Percentiles rank a stretch among this genome's conserved stretches.
phyloP scores from a whole-genome alignment of 768 basidiomycete species.

The Mycena epipterygia region DNA sequence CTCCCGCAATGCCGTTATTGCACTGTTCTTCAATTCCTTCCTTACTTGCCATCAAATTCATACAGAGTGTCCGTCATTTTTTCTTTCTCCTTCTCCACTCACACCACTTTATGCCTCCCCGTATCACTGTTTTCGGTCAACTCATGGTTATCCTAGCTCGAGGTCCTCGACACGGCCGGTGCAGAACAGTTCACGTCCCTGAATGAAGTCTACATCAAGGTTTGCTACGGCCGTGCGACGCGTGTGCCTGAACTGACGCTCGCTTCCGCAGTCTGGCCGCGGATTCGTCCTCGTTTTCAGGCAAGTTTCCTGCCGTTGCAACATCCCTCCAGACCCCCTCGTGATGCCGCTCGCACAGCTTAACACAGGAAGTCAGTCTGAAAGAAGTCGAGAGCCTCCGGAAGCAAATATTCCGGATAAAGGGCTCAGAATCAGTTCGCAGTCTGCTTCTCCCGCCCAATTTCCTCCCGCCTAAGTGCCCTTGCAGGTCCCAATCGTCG shows the following conservation, averaged over 20 bases:
- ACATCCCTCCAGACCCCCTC: conserved; percentile 19
- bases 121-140: conserved; percentile 4
- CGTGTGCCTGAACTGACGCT: conserved; percentile 1
- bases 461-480: conserved; percentile 15
- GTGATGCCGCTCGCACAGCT: conserved; percentile 53
- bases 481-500: conserved; percentile 80
- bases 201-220: conserved; percentile 88
- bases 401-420: conserved; percentile 86
- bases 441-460: background rate
- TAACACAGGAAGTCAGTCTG: conserved; percentile 86
- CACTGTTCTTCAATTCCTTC: conserved; percentile 15
- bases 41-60: conserved; percentile 26
- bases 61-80: conserved; percentile 29
- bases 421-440: conserved; percentile 75
- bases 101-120: background rate
- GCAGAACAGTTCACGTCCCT: conserved; percentile 88
- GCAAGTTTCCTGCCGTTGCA: conserved; percentile 48
- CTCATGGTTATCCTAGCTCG: conserved; percentile 62
- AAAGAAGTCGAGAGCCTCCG: conserved; percentile 85
- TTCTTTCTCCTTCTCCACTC: conserved; percentile 17
- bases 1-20: conserved; percentile 25
- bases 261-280: conserved; percentile 64
- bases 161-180: conserved; percentile 87
- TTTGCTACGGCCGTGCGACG: conserved; percentile 40
- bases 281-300: conserved; percentile 91